These are phyloP conservation scores for Naumovozyma baii DNA, from an alignment of 805 yeast genomes.

Conservation along the genomic window DNA sequence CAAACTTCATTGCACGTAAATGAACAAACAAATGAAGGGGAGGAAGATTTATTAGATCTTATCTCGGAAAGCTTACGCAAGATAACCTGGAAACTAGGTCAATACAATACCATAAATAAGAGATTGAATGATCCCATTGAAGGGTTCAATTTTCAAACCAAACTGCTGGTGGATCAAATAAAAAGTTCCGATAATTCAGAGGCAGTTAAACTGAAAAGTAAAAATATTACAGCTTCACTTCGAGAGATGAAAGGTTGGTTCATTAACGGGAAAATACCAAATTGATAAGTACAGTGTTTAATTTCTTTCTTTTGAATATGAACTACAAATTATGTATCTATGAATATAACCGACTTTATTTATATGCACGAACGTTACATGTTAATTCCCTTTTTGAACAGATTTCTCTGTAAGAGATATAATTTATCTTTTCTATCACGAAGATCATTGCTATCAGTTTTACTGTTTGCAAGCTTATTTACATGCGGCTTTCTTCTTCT, in stretches of 20 bases:
- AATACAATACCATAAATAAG: slow-evolving; percentile 15
- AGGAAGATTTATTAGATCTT: slow-evolving; percentile 6
- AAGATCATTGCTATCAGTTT: background rate
- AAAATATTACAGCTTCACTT: slow-evolving; percentile 22
- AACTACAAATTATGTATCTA: too few relatives aligned
- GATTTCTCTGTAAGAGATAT: background rate
- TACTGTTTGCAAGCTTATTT: too few relatives aligned
- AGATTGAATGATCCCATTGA: slow-evolving; percentile 14
- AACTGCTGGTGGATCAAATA: slow-evolving; percentile 17
- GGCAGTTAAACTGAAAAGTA: slow-evolving; percentile 1
- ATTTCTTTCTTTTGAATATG: too few relatives aligned
- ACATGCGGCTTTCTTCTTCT: background rate
- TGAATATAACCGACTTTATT: too few relatives aligned
- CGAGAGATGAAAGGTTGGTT: slow-evolving; percentile 36
- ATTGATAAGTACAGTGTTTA: background rate
- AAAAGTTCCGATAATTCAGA: slow-evolving; percentile 8
- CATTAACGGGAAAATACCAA: slow-evolving; percentile 30
- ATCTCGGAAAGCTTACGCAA: background rate
- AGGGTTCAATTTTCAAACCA: slow-evolving; percentile 25
- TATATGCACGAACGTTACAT: too few relatives aligned
- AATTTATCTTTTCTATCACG: background rate
- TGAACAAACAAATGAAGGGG: slow-evolving; percentile 12
- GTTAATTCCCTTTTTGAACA: background rate
- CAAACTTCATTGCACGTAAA: slow-evolving; percentile 15
- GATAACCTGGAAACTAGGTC: slow-evolving; percentile 13